Base-by-base conservation (phyloP, 805 yeast species). In the Kuraishia piskuri region DNA sequence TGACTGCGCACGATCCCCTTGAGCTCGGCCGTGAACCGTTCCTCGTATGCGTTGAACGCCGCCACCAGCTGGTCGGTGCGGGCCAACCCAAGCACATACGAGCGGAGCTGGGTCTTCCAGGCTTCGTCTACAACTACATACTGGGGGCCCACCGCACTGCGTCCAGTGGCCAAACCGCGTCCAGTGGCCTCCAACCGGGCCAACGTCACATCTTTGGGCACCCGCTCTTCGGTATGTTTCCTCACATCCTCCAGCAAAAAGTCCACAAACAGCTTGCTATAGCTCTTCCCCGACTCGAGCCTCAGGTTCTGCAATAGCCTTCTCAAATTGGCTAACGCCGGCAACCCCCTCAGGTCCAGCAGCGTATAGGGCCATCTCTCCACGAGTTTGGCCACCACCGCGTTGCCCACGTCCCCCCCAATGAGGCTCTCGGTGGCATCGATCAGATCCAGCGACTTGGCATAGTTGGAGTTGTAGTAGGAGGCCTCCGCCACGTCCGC, bases 251-350 rank as follows among this genome's bases (percentile, higher is more conserved):
- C 71, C 10, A 86, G 58, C 49, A 91, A 68, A 31, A 75, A 60
- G 22, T 78, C 77, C 7, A 77, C 72, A 61, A 91, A 83, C 48
- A 79, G 69, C 22, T 76, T 71, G 6, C 84, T 78, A 58, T 83
- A 86, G n/a, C 83, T 79, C 44, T 77, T 79, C 17, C 94, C 91
- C 51, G 89, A 84, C 48, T 79, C 82, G n/a, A 74, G 69, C 50
- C 84, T 78, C 59, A 90, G 67, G 23, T 70, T 74, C 14, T 76
- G 70, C 36, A 90, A 68, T 46, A 78, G 74, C 50, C 79, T 82
- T 50, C 79, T 74, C 17, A 85, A 64, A 36, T 74, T 68, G 3
- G 65, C 59, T 24, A 85, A 66, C 2, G 85, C 88, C 1, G 79
- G 77, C 21, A 85, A 65, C 3, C 63, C 60, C 1, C 76, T 63